Base-by-base conservation (phyloP, 768 basidiomycete genomes). In the Exsudoporus frostii region DNA sequence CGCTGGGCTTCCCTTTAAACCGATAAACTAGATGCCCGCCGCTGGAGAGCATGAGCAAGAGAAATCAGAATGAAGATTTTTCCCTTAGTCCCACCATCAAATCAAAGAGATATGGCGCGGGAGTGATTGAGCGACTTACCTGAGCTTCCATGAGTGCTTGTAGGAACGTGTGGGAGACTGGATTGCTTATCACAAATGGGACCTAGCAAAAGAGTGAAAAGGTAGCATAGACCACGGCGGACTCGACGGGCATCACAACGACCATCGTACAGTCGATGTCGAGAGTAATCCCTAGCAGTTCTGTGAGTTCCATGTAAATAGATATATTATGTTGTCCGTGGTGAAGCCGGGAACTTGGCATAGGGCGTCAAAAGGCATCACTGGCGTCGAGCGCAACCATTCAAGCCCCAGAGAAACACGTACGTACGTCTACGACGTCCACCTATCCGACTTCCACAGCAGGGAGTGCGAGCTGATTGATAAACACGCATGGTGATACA, bases 1-100 rank as follows among this genome's bases (percentile, higher is more conserved):
- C 75, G 75, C 24, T 64, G 58, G 0, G 70, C 68, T 48, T 76
- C 73, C 47, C 75, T 67, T 42, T 71, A 65, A 36, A 76, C 58
- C 70, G 34, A 76, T 69, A 33, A 66, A 52, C 74, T 76, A 41
- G 49, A 48, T 8, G 1, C 1, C 20, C 8, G 24, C 29, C 15
- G 17, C 30, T 33, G 15, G 40, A 29, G 39, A 5, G 25, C 20
- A 19, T 61, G 19, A 58, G 49, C 55, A 45, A 24, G 10, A 38
- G 24, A 32, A 14, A 50, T 15, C 9, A 20, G 7, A 36, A 17
- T 7, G 29, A 39, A 10, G 37, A 30, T 13, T 13, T 30, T 37
- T 14, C 25, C 11, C n/a, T 27, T n/a, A 4, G 11, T 17, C 22
- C 29, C 5, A 11, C n/a, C 49, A 38, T n/a, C 20, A 30, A 30